phyloP scores from a whole-genome alignment of 768 basidiomycete genomes.

The Exidia glandulosa region DNA sequence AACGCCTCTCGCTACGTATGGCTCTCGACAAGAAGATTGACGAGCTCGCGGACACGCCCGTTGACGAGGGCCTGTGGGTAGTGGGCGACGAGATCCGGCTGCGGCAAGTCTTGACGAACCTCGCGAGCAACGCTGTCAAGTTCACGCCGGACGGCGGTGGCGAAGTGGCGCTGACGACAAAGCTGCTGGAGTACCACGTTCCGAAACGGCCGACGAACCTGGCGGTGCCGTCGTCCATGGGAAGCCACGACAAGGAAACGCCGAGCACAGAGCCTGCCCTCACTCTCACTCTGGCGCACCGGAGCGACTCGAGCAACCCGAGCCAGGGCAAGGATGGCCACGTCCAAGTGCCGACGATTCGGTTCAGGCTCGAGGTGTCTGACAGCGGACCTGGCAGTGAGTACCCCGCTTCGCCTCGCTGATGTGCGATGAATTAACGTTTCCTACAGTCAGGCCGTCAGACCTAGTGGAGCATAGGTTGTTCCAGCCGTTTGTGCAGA shows the following conservation, averaged over 20 bases:
- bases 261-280: not conserved
- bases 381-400: slow-evolving; percentile 10
- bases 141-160: slow-evolving; percentile 19
- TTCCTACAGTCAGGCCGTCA: slow-evolving; percentile 12
- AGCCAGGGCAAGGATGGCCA: slow-evolving; percentile 1
- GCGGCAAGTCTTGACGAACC: slow-evolving; percentile 27
- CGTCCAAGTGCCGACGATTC: slow-evolving; percentile 9
- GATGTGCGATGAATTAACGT: slow-evolving; percentile 4
- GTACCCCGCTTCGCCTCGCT: slow-evolving; percentile 3
- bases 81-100: slow-evolving; percentile 32
- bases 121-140: slow-evolving; percentile 24
- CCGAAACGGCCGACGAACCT: not conserved
- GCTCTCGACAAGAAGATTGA: slow-evolving; percentile 29
- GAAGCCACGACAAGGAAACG: not conserved
- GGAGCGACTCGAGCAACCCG: not conserved
- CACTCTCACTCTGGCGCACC: not conserved
- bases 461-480: slow-evolving; percentile 16
- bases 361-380: slow-evolving; percentile 11
- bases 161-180: slow-evolving; percentile 2
- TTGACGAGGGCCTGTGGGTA: slow-evolving; percentile 16
- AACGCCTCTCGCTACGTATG: slow-evolving; percentile 20
- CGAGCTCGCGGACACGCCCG: slow-evolving; percentile 14
- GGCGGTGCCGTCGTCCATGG: not conserved
- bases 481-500: slow-evolving; percentile 21
- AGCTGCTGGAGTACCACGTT: not conserved